Evolutionary conservation across 169 alveolate genomes (phyloP), one percentile per base, ranked within the genome.

Genomic region (Plasmodium gonderi): DNA sequence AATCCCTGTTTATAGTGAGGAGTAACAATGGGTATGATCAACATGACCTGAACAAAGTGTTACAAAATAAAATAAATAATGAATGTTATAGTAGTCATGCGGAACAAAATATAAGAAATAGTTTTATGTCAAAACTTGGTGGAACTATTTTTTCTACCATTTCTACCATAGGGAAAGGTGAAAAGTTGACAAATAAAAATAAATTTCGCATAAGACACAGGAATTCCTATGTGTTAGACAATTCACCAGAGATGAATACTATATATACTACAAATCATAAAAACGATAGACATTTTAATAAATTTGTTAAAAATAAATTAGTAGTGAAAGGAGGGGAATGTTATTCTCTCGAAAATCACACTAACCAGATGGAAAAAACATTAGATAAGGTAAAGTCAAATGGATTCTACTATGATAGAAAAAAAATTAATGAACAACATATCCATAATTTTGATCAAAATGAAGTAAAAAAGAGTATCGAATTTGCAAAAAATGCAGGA

Each of bases 271-370:
- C 72, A 20, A 60, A 60, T 60, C 72, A 36, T 29, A n/a, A 20
- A 20, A 60, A 60, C 26, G 72, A 60, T 23, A 2, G 7, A 23
- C 36, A 17, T 11, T 4, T 60, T 5, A 60, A 60, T n/a, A 36
- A 60, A 60, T 60, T 60, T 60, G 72, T 60, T 23, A 60, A 60
- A 60, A n/a, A 60, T 60, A 60, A 60, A 60, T 60, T 60, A n/a
- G 7, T 60, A 60, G n/a, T 36, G 7, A 20, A 60, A 60, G 72
- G 72, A 60, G 40, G 36, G 72, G 72, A 23, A 60, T 60, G 72
- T 9, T 23, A 60, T 60, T 60, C 26, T 60, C 31, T 20, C 72
- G 40, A 1, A 23, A 60, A 60, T 60, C 9, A 36, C 26, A 60
- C 72, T 23, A 60, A 29, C 7, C 72, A 60, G 9, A 23, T 60